phyloP scores from a whole-genome alignment of 2,329 filamentous ascomycete genomes.

The Nannizziopsis barbatae region DNA sequence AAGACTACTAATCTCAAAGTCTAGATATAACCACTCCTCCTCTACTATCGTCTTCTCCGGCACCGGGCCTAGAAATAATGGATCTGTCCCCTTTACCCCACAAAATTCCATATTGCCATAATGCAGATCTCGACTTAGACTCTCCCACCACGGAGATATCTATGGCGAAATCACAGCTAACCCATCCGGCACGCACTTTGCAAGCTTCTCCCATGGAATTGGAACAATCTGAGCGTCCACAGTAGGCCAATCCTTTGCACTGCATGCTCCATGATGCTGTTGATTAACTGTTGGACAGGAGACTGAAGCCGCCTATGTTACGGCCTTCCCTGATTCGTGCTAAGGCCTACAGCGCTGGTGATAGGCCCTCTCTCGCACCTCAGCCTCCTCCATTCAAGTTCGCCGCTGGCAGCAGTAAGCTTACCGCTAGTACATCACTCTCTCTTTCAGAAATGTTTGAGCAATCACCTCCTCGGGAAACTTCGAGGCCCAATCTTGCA shows the following conservation, averaged over 20 bases:
- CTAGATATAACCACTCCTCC: conserved; percentile 68
- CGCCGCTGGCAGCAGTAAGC: conserved; percentile 46
- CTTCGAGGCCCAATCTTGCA: conserved; percentile 49
- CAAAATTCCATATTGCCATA: conserved; percentile 57
- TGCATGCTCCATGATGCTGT: background rate
- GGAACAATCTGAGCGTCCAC: conserved; percentile 20
- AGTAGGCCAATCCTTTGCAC: conserved; percentile 26
- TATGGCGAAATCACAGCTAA: conserved; percentile 32
- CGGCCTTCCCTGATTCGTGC: conserved; percentile 63
- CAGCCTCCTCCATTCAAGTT: conserved; percentile 68
- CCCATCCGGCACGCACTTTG: conserved; percentile 32
- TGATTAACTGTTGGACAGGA: conserved; percentile 34
- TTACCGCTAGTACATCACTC: conserved; percentile 47
- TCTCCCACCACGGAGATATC: conserved; percentile 58
- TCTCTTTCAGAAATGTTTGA: conserved; percentile 71
- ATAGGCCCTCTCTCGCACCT: conserved; percentile 50
- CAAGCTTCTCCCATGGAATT: conserved; percentile 31
- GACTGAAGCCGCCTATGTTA: conserved; percentile 56
- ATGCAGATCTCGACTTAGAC: conserved; percentile 51
- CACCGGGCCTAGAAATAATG: conserved; percentile 63
- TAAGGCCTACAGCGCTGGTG: conserved; percentile 61
- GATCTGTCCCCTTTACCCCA: conserved; percentile 88
- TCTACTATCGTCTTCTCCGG: conserved; percentile 71
- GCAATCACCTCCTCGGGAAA: conserved; percentile 57
- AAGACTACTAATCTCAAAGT: conserved; percentile 21